Conservation (phyloP, 2,329 filamentous ascomycete genomes). For the Exophiala mesophila region DNA sequence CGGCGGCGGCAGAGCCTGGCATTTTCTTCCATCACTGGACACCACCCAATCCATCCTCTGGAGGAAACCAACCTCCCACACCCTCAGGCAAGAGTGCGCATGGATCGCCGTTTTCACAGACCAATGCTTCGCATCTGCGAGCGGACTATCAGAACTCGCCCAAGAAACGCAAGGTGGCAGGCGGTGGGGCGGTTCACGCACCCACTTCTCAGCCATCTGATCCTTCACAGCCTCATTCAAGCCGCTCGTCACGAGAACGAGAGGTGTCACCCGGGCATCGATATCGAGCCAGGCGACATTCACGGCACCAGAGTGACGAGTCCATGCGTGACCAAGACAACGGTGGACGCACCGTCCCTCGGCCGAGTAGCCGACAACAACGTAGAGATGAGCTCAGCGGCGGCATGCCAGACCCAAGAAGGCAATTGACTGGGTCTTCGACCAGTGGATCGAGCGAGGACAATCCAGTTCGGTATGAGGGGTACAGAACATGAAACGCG, state of each 20-base stretch:
- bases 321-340: conserved; percentile 39
- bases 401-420: conserved; percentile 15
- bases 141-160: conserved; percentile 68
- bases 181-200: conserved; percentile 48
- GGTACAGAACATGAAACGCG: conserved; percentile 21
- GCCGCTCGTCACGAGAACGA: conserved; percentile 49
- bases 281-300: conserved; percentile 54
- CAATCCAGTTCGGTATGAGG: conserved; percentile 21
- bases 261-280: conserved; percentile 51
- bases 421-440: conserved; percentile 20
- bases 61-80: conserved; percentile 63
- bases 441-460: conserved; percentile 23
- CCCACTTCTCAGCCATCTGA: conserved; percentile 48
- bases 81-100: conserved; percentile 67
- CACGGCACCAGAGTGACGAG: conserved; percentile 61
- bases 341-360: conserved; percentile 20
- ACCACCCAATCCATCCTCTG: conserved; percentile 61
- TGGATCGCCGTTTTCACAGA: conserved; percentile 43
- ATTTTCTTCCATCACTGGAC: conserved; percentile 95
- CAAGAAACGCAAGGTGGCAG: conserved; percentile 74
- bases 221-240: conserved; percentile 48
- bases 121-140: conserved; percentile 44
- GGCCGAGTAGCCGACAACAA: conserved; percentile 28
- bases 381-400: conserved; percentile 25
- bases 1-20: conserved; percentile 56